phyloP scores from a whole-genome alignment of 139 green algal genomes.

The Trebouxia sp. region DNA sequence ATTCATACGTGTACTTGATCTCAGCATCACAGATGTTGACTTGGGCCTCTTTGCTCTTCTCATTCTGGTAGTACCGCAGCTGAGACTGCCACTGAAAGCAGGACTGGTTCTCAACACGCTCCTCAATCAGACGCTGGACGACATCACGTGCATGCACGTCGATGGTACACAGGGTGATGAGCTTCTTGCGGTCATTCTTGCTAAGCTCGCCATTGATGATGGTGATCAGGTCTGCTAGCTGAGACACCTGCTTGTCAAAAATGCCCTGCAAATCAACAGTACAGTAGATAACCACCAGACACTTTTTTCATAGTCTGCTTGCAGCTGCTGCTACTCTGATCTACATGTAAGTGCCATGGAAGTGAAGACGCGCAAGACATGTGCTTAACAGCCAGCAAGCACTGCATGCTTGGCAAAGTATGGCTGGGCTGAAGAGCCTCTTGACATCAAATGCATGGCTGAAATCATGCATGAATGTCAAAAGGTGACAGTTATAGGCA shows the following conservation, averaged over 20 bases:
- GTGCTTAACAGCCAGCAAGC: neutral
- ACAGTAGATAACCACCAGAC: neutral
- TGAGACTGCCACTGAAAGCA: slow-evolving; percentile 94
- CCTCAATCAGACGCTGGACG: slow-evolving; percentile 82
- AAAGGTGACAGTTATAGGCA: no score
- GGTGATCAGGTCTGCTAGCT: slow-evolving; percentile 83
- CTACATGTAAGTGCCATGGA: neutral
- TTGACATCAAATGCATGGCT: neutral
- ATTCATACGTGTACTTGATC: slow-evolving; percentile 90
- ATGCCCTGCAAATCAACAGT: slow-evolving; percentile 18
- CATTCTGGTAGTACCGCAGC: slow-evolving; percentile 83
- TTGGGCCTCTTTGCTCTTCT: slow-evolving; percentile 76
- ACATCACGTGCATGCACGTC: slow-evolving; percentile 94
- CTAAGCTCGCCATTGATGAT: slow-evolving; percentile 85
- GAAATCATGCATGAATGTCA: slow-evolving; percentile 4
- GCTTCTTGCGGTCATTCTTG: slow-evolving; percentile 86
- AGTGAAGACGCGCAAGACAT: neutral
- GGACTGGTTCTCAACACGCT: slow-evolving; percentile 74
- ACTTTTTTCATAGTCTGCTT: neutral
- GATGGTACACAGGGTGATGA: slow-evolving; percentile 95
- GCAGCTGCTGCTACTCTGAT: neutral
- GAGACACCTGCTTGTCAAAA: slow-evolving; percentile 60
- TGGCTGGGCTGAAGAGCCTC: no score
- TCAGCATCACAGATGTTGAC: slow-evolving; percentile 92
- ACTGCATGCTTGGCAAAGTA: neutral